Percentiles rank a stretch among this genome's conserved stretches.
phyloP scores from a whole-genome alignment of 2,329 filamentous ascomycete genomes.

The Pseudogymnoascus sp. region DNA sequence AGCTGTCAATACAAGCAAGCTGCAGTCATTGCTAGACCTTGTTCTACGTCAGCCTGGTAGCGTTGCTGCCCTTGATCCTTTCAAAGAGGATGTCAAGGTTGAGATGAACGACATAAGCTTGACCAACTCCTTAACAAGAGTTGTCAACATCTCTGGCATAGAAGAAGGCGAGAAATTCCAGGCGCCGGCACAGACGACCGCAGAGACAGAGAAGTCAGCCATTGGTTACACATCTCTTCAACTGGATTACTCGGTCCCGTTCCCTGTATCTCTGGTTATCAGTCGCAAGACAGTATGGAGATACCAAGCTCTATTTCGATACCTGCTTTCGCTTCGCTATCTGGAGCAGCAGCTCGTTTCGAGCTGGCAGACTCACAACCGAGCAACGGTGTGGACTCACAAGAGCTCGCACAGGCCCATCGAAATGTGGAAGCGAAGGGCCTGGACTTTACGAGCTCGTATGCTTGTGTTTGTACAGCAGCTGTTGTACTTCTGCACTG shows the following conservation, averaged over 20 bases:
- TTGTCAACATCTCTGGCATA: conserved; percentile 93
- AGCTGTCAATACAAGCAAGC: conserved; percentile 81
- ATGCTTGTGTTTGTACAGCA: conserved; percentile 99
- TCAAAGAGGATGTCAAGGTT: conserved; percentile 97
- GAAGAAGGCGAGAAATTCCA: conserved; percentile 81
- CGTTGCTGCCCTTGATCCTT: conserved; percentile 87
- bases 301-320: conserved; percentile 93
- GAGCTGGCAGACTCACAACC: conserved; percentile 86
- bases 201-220: conserved; percentile 77
- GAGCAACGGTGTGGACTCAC: conserved; percentile 74
- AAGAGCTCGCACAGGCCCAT: conserved; percentile 64
- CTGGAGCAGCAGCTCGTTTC: conserved; percentile 79
- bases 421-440: conserved; percentile 86
- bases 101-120: conserved; percentile 93
- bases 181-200: conserved; percentile 58
- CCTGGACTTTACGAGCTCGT: conserved; percentile 82
- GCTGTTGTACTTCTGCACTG: conserved; percentile 90
- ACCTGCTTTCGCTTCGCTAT: conserved; percentile 81
- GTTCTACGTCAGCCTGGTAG: conserved; percentile 94
- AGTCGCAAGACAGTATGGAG: conserved; percentile 94
- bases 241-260: conserved; percentile 89
- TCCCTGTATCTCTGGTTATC: conserved; percentile 90
- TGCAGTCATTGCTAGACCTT: conserved; percentile 92
- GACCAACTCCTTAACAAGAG: conserved; percentile 88
- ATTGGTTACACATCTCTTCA: conserved; percentile 87